Evolutionary conservation across 1,284 basidiomycete genomes (phyloP), one percentile per base, ranked within the genome.

Genomic region (Vanrija pseudolonga): DNA sequence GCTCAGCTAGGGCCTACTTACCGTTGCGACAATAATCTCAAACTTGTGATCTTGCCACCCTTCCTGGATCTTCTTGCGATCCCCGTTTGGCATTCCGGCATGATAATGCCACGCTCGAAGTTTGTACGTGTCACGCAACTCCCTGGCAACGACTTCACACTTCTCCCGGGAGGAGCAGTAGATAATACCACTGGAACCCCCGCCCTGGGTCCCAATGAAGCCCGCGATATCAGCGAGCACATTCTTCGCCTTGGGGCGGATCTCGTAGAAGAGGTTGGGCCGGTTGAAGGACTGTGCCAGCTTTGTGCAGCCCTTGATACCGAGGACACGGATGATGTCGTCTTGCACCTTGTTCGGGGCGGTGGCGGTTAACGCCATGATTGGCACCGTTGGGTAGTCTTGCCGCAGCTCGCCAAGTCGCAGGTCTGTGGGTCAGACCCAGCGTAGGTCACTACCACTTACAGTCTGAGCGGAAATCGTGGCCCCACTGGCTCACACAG

Each of bases 341-440:
- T 83, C 79, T 55, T 87, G 83, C 3, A 88, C 88, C 49, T 85
- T 80, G 45, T 81, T 78, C 59, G 88, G 90, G 1, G 94, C 96
- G 0, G 95, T 98, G 2, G 93, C 96, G 0, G 96, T 98, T 45
- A 98, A 81, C 0, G 95, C 96, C 84, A 97, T 97, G 67, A 98
- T 87, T 0, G 95, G 95, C 1, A 94, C 82, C 3, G 78, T 71
- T 0, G 89, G 88, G 74, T 85, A 98, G 12, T 83, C 81, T 19
- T 80, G 73, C 28, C 91, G 86, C 40, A 98, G 79, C 14, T 80
- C 71, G 17, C 83, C 83, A 23, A 98, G 79, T 26, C 80, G 77
- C 44, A 82, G 80, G 65, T 92, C 70, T 71, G 59, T 1, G 17
- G 2, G 43, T 65, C 43, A 67, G 60, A 22, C n/a, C n/a, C 17